A percentile compares a stretch with the other conserved stretches of the same genome.
These are phyloP conservation scores for Schizosaccharomyces osmophilus DNA, from an alignment of 805 yeast species.

Conservation along the genomic window DNA sequence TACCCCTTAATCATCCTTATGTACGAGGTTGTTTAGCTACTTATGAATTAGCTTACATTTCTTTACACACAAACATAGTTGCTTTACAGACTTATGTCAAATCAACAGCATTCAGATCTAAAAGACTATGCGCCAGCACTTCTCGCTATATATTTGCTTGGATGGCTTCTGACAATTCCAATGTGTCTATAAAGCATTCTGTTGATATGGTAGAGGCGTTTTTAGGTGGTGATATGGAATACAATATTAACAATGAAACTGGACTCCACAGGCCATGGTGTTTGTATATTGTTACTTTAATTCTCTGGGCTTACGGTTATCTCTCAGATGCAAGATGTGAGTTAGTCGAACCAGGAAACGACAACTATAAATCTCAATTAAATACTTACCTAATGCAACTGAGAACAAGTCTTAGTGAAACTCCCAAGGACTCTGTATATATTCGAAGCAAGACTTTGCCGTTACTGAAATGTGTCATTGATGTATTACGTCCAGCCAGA, in stretches of 20 bases:
- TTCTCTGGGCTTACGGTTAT: background rate
- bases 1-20: conserved; percentile 10
- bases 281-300: background rate
- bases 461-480: background rate
- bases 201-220: background rate
- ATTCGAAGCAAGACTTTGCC: background rate
- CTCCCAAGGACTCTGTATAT: background rate
- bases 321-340: background rate
- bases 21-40: conserved; percentile 10
- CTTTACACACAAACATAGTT: conserved; percentile 7
- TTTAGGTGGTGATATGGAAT: background rate
- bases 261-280: background rate
- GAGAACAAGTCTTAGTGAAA: background rate
- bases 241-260: background rate
- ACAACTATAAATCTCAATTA: background rate
- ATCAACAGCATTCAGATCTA: background rate
- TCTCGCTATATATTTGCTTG: background rate
- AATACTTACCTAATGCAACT: background rate
- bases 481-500: background rate
- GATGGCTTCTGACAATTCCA: background rate
- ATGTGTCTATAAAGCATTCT: background rate
- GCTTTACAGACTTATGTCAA: conserved; percentile 5
- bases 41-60: conserved; percentile 10
- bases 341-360: background rate
- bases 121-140: background rate